Conservation (phyloP, 306 rosid species). For the Prunus padus region DNA sequence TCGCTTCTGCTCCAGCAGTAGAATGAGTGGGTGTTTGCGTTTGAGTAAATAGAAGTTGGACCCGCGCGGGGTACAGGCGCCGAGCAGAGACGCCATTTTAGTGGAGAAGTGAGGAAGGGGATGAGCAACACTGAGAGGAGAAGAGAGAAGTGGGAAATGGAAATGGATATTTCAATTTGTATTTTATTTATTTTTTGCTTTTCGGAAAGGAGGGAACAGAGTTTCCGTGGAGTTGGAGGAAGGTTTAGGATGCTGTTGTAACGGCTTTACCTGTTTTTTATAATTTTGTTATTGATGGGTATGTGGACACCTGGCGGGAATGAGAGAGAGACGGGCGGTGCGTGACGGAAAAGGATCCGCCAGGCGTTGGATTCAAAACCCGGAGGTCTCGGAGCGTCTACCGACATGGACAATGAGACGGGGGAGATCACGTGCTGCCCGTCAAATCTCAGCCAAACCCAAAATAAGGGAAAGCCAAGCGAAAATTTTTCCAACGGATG, state of each 20-base stretch:
- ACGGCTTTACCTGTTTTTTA: constrained; percentile 9
- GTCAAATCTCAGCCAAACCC: too few species aligned
- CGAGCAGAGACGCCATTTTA: constrained; percentile 49
- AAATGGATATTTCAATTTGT: constrained; percentile 10
- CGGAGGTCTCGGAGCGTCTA: background rate
- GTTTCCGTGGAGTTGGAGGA: constrained; percentile 27
- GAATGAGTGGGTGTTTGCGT: constrained; percentile 1
- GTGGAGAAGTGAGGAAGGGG: background rate
- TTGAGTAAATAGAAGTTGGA: constrained; percentile 9
- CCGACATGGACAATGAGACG: background rate
- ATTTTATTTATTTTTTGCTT: background rate
- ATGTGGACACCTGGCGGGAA: constrained; percentile 5
- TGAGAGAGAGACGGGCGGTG: too few species aligned
- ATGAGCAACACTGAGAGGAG: background rate
- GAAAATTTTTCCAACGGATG: too few species aligned
- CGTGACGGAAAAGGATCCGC: background rate
- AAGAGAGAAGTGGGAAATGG: background rate
- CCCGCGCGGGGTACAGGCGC: constrained; percentile 26
- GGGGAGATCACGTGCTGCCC: background rate
- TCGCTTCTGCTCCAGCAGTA: background rate
- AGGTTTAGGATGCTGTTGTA: constrained; percentile 14
- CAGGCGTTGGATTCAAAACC: background rate
- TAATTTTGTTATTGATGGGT: too few species aligned
- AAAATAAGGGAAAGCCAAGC: too few species aligned
- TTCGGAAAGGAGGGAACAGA: background rate